Base-by-base conservation (phyloP, 1,139 yeast genomes). In the Hemisphaericaspora subhashii region DNA sequence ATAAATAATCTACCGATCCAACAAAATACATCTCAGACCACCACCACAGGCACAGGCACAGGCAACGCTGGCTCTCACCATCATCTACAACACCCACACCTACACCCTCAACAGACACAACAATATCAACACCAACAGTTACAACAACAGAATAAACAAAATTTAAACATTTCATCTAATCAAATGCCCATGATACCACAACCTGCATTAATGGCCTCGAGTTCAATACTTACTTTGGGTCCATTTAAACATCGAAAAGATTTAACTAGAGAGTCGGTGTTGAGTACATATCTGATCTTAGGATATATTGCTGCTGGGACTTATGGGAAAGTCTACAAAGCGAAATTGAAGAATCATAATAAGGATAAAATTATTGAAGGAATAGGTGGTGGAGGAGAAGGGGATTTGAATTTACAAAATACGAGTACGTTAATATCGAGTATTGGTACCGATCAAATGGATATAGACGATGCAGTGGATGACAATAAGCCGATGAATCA, bases 301-400 rank as follows among this genome's bases (percentile, higher is more conserved):
- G 99, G 99, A 0, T 92, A 92, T 61, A 94, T 92, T 45, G 98
- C 98, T 0, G 96, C 98, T 1, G 99, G 99, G 28, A 92, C 99
- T 0, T 92, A 92, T 60, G 99, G 99, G 40, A 82, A 94, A 48
- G 99, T 92, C 21, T 94, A 89, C 66, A 92, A 92, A 58, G 98
- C 98, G 12, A 77, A 75, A 47, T 66, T 74, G 21, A 70, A 69
- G 50, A 42, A 37, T 26, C 41, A 31, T 25, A 36, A 53, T 38
- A 51, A 62, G 6, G 36, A 31, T 3, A 28, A 14, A 10, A 32
- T 12, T 20, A 17, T n/a, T 12, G 34, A 27, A 25, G 32, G 26
- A 12, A 9, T 9, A 17, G 36, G 12, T 6, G 35, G 13, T 16
- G 41, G 37, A 8, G 34, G 18, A 26, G 26, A 21, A 21, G 8